These are phyloP conservation scores for Cryphonectria parasitica DNA, from an alignment of 2,329 filamentous ascomycete species.

Conservation along the genomic window DNA sequence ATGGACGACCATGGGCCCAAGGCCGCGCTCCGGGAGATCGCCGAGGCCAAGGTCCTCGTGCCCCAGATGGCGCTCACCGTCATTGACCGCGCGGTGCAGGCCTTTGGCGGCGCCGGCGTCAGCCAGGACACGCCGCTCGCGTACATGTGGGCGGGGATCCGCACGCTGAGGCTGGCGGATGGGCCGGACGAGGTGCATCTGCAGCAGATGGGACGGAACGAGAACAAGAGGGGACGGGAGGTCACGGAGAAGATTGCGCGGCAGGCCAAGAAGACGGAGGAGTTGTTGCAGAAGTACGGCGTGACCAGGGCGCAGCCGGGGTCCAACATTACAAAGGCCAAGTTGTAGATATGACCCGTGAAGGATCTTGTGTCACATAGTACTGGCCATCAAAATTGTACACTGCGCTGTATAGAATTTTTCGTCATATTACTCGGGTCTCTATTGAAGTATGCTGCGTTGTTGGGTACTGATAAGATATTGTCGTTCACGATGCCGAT, in stretches of 20 bases:
- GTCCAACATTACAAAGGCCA: constrained; percentile 52
- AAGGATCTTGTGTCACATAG: not conserved
- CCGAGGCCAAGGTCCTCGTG: constrained; percentile 90
- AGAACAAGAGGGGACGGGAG: constrained; percentile 71
- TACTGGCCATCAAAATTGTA: not conserved
- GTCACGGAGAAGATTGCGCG: constrained; percentile 64
- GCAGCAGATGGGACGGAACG: constrained; percentile 78
- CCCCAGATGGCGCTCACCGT: constrained; percentile 81
- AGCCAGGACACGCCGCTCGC: constrained; percentile 94
- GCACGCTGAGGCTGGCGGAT: constrained; percentile 85
- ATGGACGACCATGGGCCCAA: constrained; percentile 92
- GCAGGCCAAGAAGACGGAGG: constrained; percentile 67
- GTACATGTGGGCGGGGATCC: constrained; percentile 76
- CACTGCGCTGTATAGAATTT: not conserved
- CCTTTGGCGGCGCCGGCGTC: constrained; percentile 88
- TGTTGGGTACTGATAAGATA: not conserved
- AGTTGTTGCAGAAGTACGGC: constrained; percentile 66
- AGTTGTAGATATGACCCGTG: constrained; percentile 42
- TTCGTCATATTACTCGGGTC: not conserved
- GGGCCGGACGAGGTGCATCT: constrained; percentile 96
- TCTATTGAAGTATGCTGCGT: not conserved
- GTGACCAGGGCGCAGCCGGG: constrained; percentile 53
- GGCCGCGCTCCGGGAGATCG: constrained; percentile 88
- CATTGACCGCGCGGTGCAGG: constrained; percentile 92
- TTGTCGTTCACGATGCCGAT: not conserved